Percentiles rank a stretch among this genome's conserved stretches.
Conservation (phyloP, 2,329 filamentous ascomycete species). For the Hymenoscyphus linearis region DNA sequence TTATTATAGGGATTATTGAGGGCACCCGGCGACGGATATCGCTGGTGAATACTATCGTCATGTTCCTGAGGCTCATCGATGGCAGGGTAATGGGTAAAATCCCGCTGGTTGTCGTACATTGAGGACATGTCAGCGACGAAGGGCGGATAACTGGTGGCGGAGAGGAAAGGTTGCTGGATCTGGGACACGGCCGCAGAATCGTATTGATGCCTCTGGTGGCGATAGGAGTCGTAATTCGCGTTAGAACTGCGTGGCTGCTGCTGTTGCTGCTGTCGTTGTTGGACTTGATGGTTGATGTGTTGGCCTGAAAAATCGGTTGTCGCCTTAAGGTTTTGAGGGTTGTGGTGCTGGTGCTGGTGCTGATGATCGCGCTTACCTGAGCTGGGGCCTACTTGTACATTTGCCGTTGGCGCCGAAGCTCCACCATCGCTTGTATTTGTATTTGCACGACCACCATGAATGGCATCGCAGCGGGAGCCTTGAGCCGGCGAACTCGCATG, state of each 20-base stretch:
- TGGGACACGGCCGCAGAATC: constrained; percentile 12
- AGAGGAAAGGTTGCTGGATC: not conserved
- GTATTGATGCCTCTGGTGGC: constrained; percentile 10
- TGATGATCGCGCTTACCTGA: too few species aligned
- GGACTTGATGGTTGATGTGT: constrained; percentile 9
- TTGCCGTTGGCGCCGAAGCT: not conserved
- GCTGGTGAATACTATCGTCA: constrained; percentile 25
- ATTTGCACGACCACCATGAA: not conserved
- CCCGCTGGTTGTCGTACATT: constrained; percentile 23
- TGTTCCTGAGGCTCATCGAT: constrained; percentile 25
- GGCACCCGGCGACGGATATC: constrained; percentile 30
- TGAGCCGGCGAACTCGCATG: constrained; percentile 6
- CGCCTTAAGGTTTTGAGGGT: not conserved
- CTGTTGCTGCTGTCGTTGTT: constrained; percentile 7
- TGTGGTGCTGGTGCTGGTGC: not conserved
- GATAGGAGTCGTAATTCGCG: constrained; percentile 11
- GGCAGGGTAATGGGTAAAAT: constrained; percentile 27
- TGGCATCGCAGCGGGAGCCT: constrained; percentile 4
- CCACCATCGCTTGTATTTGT: constrained; percentile 10
- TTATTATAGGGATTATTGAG: constrained; percentile 29
- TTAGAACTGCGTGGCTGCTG: constrained; percentile 7
- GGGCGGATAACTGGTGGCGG: constrained; percentile 3
- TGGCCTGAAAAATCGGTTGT: constrained; percentile 11
- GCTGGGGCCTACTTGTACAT: too few species aligned
- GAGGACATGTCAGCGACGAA: constrained; percentile 20